Evolutionary conservation across 176 grass and related monocot genomes (phyloP).

Genomic region (Metroxylon sagu): DNA sequence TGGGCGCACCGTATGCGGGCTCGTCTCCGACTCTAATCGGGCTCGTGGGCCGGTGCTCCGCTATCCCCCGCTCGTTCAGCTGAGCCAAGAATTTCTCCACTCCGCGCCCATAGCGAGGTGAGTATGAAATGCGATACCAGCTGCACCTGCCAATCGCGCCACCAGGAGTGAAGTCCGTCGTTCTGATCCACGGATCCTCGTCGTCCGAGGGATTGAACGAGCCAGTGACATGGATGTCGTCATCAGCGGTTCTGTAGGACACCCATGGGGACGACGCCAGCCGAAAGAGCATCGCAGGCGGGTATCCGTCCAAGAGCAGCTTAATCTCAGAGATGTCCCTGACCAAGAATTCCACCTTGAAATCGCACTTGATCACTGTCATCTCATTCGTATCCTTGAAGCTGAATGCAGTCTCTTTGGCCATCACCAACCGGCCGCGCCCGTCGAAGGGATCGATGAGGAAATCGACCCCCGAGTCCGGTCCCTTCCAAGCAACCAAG

Average conservation of each 20-base stretch:
- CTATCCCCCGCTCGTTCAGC: slow-evolving; percentile 37
- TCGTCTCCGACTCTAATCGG: slow-evolving; percentile 31
- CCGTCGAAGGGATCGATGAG: slow-evolving; percentile 74
- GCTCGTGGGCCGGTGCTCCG: not conserved
- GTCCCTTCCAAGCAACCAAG: slow-evolving; percentile 51
- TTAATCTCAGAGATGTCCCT: slow-evolving; percentile 43
- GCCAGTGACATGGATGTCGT: too few relatives aligned
- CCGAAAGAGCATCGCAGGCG: too few relatives aligned
- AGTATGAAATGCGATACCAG: too few relatives aligned
- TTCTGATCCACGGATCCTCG: too few relatives aligned
- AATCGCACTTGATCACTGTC: slow-evolving; percentile 44
- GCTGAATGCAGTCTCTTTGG: slow-evolving; percentile 44
- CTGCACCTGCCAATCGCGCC: too few relatives aligned
- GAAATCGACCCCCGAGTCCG: slow-evolving; percentile 37
- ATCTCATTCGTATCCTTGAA: slow-evolving; percentile 26
- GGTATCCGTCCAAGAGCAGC: too few relatives aligned
- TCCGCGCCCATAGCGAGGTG: too few relatives aligned
- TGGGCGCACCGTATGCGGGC: slow-evolving; percentile 31
- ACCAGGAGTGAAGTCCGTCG: too few relatives aligned
- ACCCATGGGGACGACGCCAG: too few relatives aligned
- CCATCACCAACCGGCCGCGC: slow-evolving; percentile 41
- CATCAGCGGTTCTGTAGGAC: too few relatives aligned
- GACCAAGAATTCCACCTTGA: slow-evolving; percentile 59
- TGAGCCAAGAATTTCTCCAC: too few relatives aligned
- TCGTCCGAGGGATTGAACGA: too few relatives aligned